Evolutionary conservation across 805 yeast genomes (phyloP).

Genomic region (Metschnikowia picachoensis): DNA sequence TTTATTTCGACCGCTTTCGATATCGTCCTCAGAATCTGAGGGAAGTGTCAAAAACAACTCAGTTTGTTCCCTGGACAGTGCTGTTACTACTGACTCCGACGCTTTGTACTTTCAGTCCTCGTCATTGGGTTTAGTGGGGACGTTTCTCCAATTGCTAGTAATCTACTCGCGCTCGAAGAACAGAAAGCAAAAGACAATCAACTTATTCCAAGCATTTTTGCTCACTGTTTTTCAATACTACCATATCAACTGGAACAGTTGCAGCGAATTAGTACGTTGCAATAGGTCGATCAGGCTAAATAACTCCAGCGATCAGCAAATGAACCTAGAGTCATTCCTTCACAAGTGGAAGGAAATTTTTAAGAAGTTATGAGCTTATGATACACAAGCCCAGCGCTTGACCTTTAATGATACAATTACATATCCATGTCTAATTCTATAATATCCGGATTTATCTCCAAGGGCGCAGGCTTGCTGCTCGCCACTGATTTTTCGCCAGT

Average conservation of each 20-base stretch:
- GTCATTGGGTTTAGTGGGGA: conserved; percentile 27
- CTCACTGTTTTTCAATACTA: conserved; percentile 34
- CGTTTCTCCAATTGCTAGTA: conserved; percentile 32
- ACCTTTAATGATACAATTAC: conserved; percentile 10
- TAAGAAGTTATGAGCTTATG: conserved; percentile 20
- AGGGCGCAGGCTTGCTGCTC: neutral
- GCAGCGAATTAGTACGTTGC: conserved; percentile 28
- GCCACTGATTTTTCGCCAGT: conserved; percentile 27
- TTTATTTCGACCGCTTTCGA: conserved; percentile 8
- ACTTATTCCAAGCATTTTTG: conserved; percentile 31
- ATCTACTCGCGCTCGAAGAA: conserved; percentile 35
- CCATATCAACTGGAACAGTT: conserved; percentile 41
- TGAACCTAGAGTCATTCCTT: conserved; percentile 34
- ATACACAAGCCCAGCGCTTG: neutral
- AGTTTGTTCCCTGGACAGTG: conserved; percentile 6
- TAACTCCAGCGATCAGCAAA: conserved; percentile 28
- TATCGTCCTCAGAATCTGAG: conserved; percentile 9
- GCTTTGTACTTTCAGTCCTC: conserved; percentile 21
- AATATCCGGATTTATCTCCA: conserved; percentile 51
- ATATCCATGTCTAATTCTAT: conserved; percentile 53
- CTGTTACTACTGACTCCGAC: neutral
- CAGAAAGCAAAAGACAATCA: conserved; percentile 26
- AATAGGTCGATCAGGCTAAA: conserved; percentile 39
- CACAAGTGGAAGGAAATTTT: conserved; percentile 35
- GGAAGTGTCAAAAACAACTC: neutral